Conservation (phyloP, 495 filamentous ascomycete genomes). For the Aspergillus campestris region DNA sequence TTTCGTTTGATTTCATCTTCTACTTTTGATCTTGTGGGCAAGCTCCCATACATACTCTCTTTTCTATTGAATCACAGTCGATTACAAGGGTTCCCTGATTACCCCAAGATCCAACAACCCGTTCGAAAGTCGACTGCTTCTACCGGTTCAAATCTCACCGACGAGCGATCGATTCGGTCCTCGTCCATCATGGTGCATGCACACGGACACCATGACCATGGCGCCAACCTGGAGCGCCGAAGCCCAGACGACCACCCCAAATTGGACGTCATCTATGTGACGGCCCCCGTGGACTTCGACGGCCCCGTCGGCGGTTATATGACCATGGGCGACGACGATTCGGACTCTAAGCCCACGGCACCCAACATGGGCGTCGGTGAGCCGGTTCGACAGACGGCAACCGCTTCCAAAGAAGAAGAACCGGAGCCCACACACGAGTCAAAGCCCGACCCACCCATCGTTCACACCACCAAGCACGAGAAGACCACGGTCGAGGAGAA, state of each 20-base stretch:
- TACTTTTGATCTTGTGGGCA: no score
- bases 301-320: slow-evolving; percentile 48
- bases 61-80: no score
- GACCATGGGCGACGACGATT: slow-evolving; percentile 23
- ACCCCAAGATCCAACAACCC: no score
- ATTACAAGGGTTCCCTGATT: no score
- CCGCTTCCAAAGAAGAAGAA: slow-evolving; percentile 10
- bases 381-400: slow-evolving; percentile 14
- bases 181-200: slow-evolving; percentile 16
- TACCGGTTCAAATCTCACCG: neutral
- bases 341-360: slow-evolving; percentile 8
- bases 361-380: slow-evolving; percentile 12
- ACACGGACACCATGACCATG: slow-evolving; percentile 19
- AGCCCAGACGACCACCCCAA: slow-evolving; percentile 2
- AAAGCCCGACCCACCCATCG: slow-evolving; percentile 1
- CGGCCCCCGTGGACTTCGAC: slow-evolving; percentile 45
- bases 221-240: slow-evolving; percentile 19
- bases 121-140: neutral
- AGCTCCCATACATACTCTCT: no score
- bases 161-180: neutral
- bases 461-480: slow-evolving; percentile 16
- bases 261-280: slow-evolving; percentile 44
- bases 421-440: slow-evolving; percentile 5
- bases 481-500: slow-evolving; percentile 11
- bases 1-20: no score